Evolutionary conservation across 768 basidiomycete species (phyloP).

Genomic region (Leccinum variicolor): DNA sequence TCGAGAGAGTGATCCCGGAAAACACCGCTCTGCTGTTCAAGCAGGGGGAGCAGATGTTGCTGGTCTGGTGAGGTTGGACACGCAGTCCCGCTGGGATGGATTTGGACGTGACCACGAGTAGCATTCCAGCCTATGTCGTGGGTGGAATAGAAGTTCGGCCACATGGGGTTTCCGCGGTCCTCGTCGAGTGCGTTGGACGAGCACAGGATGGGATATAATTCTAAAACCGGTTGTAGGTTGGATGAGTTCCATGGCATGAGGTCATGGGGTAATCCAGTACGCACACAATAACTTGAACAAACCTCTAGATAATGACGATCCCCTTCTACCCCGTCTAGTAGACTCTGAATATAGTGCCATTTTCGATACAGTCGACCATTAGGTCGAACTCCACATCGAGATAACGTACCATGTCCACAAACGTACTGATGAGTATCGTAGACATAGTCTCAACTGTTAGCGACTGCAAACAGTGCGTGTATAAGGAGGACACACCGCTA

Average conservation of each 20-base stretch:
- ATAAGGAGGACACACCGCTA: too few species aligned
- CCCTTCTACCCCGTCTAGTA: too few species aligned
- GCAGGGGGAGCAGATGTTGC: background rate
- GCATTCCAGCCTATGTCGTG: background rate
- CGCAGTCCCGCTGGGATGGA: background rate
- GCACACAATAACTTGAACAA: too few species aligned
- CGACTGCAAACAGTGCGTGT: too few species aligned
- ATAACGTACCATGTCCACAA: too few species aligned
- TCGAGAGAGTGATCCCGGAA: background rate
- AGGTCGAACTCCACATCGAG: too few species aligned
- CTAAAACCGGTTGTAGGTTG: background rate
- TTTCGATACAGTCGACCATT: too few species aligned
- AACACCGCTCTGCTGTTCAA: background rate
- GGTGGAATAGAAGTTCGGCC: background rate
- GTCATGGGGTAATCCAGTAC: background rate
- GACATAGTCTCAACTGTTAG: too few species aligned
- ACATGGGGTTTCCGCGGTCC: background rate
- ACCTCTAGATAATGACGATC: too few species aligned
- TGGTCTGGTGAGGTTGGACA: background rate
- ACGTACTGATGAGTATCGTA: too few species aligned
- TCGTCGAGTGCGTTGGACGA: background rate
- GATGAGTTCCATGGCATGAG: background rate
- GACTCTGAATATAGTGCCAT: too few species aligned
- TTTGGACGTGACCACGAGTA: too few species aligned
- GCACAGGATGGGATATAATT: background rate